These are phyloP conservation scores for Themeda triandra DNA, from an alignment of 176 grass and related monocot genomes.

Conservation along the genomic window DNA sequence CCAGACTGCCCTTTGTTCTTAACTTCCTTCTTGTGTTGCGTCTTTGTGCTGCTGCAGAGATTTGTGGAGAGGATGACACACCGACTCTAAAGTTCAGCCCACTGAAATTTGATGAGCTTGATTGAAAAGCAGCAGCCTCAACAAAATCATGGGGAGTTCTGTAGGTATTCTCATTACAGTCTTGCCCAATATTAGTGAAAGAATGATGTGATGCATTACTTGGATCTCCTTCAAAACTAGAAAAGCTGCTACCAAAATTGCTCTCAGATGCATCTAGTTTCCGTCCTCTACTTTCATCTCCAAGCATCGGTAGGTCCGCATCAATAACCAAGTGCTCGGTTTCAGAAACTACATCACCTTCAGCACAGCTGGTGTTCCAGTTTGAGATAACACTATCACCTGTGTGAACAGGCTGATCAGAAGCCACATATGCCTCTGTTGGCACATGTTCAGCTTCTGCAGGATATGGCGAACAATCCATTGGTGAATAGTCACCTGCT, in stretches of 20 bases:
- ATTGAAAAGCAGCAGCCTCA: conserved; percentile 19
- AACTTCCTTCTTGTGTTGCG: conserved; percentile 70
- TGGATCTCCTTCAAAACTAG: conserved; percentile 45
- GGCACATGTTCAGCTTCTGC: conserved; percentile 35
- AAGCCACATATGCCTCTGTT: conserved; percentile 34
- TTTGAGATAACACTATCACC: conserved; percentile 23
- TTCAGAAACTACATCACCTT: conserved; percentile 53
- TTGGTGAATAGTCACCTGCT: conserved; percentile 71
- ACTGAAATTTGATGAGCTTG: conserved; percentile 32
- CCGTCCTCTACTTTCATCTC: conserved; percentile 26
- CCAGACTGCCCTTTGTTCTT: conserved; percentile 41
- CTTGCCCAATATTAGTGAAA: conserved; percentile 37
- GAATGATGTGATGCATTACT: conserved; percentile 21
- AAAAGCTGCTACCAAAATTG: conserved; percentile 40
- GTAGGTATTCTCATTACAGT: conserved; percentile 12
- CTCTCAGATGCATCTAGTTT: conserved; percentile 28
- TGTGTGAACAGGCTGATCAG: conserved; percentile 30
- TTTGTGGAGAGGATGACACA: conserved; percentile 27
- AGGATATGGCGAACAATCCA: conserved; percentile 83
- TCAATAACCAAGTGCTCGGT: conserved; percentile 35
- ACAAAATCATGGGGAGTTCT: background rate
- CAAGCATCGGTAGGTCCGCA: conserved; percentile 8
- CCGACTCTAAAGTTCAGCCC: conserved; percentile 47
- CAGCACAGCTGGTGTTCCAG: conserved; percentile 33
- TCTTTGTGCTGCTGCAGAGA: conserved; percentile 27